These are phyloP conservation scores for Diaporthe helianthi DNA, from an alignment of 2,329 filamentous ascomycete genomes.

Conservation along the genomic window DNA sequence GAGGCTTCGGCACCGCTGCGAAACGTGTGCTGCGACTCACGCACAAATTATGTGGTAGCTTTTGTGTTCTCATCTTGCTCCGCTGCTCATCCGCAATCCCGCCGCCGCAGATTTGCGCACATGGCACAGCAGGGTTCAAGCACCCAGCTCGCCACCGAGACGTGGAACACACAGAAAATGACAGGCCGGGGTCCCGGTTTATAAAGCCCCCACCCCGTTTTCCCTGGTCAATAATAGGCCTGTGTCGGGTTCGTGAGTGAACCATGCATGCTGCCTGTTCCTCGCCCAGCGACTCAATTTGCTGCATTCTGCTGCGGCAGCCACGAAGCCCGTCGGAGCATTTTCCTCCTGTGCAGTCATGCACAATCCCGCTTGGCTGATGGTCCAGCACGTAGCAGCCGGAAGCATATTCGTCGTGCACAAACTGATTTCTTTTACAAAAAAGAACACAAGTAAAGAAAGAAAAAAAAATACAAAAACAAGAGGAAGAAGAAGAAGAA, in stretches of 20 bases:
- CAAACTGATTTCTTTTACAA: too few species aligned
- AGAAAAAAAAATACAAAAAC: background rate
- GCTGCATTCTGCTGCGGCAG: slow-evolving; percentile 1
- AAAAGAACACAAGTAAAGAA: too few species aligned
- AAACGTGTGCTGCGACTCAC: slow-evolving; percentile 20
- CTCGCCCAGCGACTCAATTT: slow-evolving; percentile 13
- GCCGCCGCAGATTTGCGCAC: slow-evolving; percentile 35
- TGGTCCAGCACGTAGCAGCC: slow-evolving; percentile 7
- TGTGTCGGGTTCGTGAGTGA: slow-evolving; percentile 21
- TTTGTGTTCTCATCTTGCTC: background rate
- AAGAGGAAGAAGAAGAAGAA: too few species aligned
- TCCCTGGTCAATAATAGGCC: slow-evolving; percentile 6
- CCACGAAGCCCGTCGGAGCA: slow-evolving; percentile 6
- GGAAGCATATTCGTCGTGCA: slow-evolving; percentile 1
- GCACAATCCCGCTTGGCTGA: slow-evolving; percentile 25
- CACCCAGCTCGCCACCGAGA: slow-evolving; percentile 25
- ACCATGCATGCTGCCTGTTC: slow-evolving; percentile 23
- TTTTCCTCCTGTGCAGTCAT: slow-evolving; percentile 9
- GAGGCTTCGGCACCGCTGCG: slow-evolving; percentile 19
- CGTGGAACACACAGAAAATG: slow-evolving; percentile 35
- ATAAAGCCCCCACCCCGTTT: slow-evolving; percentile 17
- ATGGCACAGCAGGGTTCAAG: slow-evolving; percentile 34
- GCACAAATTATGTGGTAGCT: slow-evolving; percentile 14
- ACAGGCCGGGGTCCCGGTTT: slow-evolving; percentile 34
- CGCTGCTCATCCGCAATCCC: background rate